These are phyloP conservation scores for Kodamaea plutei DNA, from an alignment of 1,139 yeast genomes.

Conservation along the genomic window DNA sequence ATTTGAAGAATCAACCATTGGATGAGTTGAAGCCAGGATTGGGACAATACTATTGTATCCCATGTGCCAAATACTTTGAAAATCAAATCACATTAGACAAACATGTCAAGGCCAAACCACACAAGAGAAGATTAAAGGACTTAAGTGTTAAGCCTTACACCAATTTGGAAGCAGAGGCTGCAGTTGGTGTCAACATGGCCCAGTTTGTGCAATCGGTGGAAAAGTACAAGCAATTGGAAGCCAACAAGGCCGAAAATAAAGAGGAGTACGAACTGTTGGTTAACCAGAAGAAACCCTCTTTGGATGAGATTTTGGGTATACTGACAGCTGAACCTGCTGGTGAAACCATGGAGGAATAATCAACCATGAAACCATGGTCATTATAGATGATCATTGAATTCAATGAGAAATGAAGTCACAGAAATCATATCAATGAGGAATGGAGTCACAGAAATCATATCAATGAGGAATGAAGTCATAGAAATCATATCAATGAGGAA, in stretches of 20 bases:
- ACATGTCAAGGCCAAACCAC: slow-evolving; percentile 73
- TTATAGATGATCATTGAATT: too few relatives aligned
- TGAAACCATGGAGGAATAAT: slow-evolving; percentile 7
- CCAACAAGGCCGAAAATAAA: slow-evolving; percentile 36
- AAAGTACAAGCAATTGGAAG: slow-evolving; percentile 43
- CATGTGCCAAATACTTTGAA: slow-evolving; percentile 90
- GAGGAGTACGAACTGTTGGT: slow-evolving; percentile 32
- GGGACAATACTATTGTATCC: slow-evolving; percentile 92
- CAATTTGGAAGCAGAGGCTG: slow-evolving; percentile 85
- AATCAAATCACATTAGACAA: slow-evolving; percentile 67
- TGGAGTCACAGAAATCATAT: too few relatives aligned
- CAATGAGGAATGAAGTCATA: too few relatives aligned
- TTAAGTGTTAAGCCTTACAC: slow-evolving; percentile 79
- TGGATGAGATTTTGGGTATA: slow-evolving; percentile 38
- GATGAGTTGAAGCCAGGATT: slow-evolving; percentile 92
- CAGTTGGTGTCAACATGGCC: slow-evolving; percentile 70
- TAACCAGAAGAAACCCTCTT: slow-evolving; percentile 37
- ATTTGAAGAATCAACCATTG: slow-evolving; percentile 72
- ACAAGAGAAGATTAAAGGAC: slow-evolving; percentile 79
- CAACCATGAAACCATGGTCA: too few relatives aligned
- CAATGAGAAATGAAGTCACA: too few relatives aligned
- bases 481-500: too few relatives aligned
- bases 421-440: too few relatives aligned
- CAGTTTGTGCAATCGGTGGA: slow-evolving; percentile 64
- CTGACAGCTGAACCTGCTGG: slow-evolving; percentile 15